A percentile compares a stretch with the other conserved stretches of the same genome.
phyloP scores from a whole-genome alignment of 352 stramenopile species.

The Pythium periplocum region DNA sequence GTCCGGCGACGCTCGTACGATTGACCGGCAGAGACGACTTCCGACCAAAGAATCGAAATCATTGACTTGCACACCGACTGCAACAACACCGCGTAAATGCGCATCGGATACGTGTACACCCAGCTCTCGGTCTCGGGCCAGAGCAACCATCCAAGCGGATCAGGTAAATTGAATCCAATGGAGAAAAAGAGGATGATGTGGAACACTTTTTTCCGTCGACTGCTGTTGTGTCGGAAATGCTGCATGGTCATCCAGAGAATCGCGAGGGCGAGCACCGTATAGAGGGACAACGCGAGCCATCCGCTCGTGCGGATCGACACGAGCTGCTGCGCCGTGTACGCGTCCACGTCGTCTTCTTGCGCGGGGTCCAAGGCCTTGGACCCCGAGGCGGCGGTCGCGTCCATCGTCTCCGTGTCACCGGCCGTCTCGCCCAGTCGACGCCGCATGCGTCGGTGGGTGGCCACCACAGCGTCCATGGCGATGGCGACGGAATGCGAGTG shows the following conservation, averaged over 20 bases:
- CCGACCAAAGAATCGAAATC: slow-evolving; percentile 73
- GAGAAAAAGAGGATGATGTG: slow-evolving; percentile 64
- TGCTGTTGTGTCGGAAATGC: slow-evolving; percentile 54
- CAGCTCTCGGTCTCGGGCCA: slow-evolving; percentile 55
- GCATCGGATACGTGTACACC: slow-evolving; percentile 59
- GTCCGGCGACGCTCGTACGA: slow-evolving; percentile 47
- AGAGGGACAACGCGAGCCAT: slow-evolving; percentile 54
- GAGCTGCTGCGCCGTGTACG: slow-evolving; percentile 33
- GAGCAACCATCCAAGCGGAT: slow-evolving; percentile 54
- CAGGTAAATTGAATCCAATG: slow-evolving; percentile 60
- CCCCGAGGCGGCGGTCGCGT: too few relatives aligned
- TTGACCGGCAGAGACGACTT: slow-evolving; percentile 74
- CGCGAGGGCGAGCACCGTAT: slow-evolving; percentile 44
- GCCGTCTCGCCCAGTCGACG: slow-evolving; percentile 14
- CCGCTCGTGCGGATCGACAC: slow-evolving; percentile 46
- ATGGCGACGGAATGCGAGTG: too few relatives aligned
- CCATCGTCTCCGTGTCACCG: not conserved
- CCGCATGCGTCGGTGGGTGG: slow-evolving; percentile 1
- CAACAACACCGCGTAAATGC: slow-evolving; percentile 60
- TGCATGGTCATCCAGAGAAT: slow-evolving; percentile 60
- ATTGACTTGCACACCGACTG: slow-evolving; percentile 80
- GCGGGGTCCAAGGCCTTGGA: not conserved
- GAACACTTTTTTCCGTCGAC: slow-evolving; percentile 56
- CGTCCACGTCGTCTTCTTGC: not conserved
- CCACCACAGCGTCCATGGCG: too few relatives aligned